Base-by-base conservation (phyloP, 176 grass and related monocot genomes). In the Coix lacrymajobi region DNA sequence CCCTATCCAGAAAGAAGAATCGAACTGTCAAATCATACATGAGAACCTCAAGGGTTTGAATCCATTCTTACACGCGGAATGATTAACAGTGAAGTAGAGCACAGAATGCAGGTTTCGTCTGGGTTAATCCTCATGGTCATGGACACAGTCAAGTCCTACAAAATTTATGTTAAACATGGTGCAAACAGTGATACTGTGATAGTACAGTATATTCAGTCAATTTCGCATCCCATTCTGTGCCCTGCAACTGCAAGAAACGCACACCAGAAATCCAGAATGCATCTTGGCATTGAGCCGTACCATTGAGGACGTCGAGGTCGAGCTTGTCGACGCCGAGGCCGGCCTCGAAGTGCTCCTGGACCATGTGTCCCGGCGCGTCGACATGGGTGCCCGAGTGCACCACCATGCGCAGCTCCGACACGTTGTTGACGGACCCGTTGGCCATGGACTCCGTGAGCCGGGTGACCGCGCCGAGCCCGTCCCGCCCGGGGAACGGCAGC, bases 241-340 rank as follows among this genome's bases (percentile, higher is more conserved):
- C 32, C 12, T 28, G 36, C 51, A 60, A 5, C 17, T 51, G 5
- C 22, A 57, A 57, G 8, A 57, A 57, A 57, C 8, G 52, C 46
- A 49, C 15, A 19, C 13, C 0, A 17, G 1, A 17, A 4, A 20
- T 51, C 20, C 15, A 40, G 60, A 73, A 73, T 11, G 31, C 30
- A 49, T 49, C 17, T 30, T 11, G 64, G 11, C 6, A 51, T 7
- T 32, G 29, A 54, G 29, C 79, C 73, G 33, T 46, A 96, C 88
- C 90, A 54, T 93, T 96, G 76, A 96, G 90, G 72, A 92, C 88
- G 10, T 91, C 83, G 58, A 96, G 90, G 79, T 92, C 93, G 74
- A 96, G 93, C 20, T 84, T 86, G 81, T 96, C 94, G 46, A 96
- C 82, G 79, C 83, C 94, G 41, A 88, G 78, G 28, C 94, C 91